Base-by-base conservation (phyloP, 306 rosid genomes). In the Ziziphus jujuba region DNA sequence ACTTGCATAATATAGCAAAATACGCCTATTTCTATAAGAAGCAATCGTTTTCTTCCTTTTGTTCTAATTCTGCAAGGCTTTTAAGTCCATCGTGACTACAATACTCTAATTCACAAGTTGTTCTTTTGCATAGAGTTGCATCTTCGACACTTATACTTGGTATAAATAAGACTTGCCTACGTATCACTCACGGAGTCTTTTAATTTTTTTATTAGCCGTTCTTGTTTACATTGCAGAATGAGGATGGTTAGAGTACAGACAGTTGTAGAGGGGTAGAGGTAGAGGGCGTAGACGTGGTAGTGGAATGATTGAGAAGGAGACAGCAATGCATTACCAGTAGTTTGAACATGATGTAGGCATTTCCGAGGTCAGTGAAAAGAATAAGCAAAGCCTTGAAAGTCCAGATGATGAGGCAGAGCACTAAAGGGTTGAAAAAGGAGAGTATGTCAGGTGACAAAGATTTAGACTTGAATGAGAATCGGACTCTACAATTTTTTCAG, bases 211-310 rank as follows among this genome's bases (percentile, higher is more conserved):
- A n/a, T 44, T 1, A 25, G 13, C 33, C 14, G 8, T 23, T 21
- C 8, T 25, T 24, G 6, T 56, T 13, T 20, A n/a, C 47, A 13
- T 72, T 40, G 65, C 84, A 89, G 91, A 67, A 48, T 14, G 96
- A 88, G 24, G 52, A 63, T 22, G 81, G 69, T 40, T 82, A 75
- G 44, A 51, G 52, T 6, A 68, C 51, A 49, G 51, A 35, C 3
- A 64, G 76, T 71, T 80, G 85, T 35, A 81, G 90, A 54, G 91
- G 66, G 96, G 93, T 19, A 79, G 96, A 72, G 90, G 92, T 16
- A 83, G 96, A 73, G 92, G 89, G 49, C 85, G 93, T 2, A 87
- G 86, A 2, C 86, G 84, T 36, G 79, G 83, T 69, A 71, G 77
- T 63, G 79, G 76, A 77, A 71, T 69, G 14, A 48, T 21, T 20